Evolutionary conservation across 176 grass and related monocot species (phyloP).

Genomic region (Bothriochloa decipiens): DNA sequence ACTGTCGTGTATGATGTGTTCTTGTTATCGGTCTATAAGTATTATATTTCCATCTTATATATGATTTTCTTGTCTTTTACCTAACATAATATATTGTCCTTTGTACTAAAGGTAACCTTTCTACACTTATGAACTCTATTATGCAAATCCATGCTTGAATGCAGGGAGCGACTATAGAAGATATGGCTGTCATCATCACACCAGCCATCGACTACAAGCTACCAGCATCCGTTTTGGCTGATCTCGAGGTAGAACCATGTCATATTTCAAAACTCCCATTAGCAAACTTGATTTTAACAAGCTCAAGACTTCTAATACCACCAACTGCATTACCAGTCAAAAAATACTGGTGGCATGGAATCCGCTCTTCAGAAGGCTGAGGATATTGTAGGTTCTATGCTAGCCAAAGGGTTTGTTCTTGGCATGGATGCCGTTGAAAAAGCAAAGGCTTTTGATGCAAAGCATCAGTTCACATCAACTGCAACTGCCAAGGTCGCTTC

Average conservation of each 20-base stretch:
- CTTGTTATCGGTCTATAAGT: neutral
- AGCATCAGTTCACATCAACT: conserved; percentile 70
- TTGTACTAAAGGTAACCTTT: neutral
- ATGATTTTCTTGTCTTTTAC: neutral
- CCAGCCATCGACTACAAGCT: conserved; percentile 65
- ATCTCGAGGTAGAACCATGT: conserved; percentile 48
- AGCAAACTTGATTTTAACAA: neutral
- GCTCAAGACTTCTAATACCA: conserved; percentile 4
- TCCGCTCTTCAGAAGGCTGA: conserved; percentile 72
- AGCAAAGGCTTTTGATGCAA: conserved; percentile 76
- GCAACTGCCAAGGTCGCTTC: conserved; percentile 68
- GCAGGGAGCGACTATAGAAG: conserved; percentile 86
- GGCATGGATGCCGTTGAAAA: conserved; percentile 78
- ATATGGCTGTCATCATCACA: conserved; percentile 74
- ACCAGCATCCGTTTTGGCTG: conserved; percentile 50
- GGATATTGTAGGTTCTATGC: conserved; percentile 67
- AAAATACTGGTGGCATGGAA: conserved; percentile 48
- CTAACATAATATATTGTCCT: neutral
- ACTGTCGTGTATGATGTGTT: neutral
- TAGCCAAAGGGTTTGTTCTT: conserved; percentile 75
- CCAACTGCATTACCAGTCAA: conserved; percentile 44
- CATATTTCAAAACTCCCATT: conserved; percentile 21
- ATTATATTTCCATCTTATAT: neutral
- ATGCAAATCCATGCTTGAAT: neutral
- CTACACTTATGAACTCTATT: neutral